Evolutionary conservation across 495 filamentous ascomycete species (phyloP).

Genomic region (Tetracladium setigerum): DNA sequence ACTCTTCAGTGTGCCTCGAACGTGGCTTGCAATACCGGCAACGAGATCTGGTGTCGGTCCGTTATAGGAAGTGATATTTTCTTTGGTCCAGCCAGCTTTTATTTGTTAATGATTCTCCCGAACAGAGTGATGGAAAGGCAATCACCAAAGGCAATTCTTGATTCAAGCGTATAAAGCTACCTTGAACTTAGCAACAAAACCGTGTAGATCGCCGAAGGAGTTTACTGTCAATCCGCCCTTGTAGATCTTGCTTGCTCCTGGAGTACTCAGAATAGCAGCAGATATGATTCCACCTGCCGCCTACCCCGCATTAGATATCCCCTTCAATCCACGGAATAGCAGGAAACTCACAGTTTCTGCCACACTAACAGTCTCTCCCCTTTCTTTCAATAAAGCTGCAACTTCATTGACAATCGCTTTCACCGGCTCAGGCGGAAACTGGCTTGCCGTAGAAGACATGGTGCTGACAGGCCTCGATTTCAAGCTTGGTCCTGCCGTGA

Average conservation of each 20-base stretch:
- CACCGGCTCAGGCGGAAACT: constrained; percentile 44
- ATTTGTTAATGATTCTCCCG: not conserved
- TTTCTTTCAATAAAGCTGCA: constrained; percentile 39
- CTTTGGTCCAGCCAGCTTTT: constrained; percentile 48
- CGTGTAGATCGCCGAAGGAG: not conserved
- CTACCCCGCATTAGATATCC: constrained; percentile 21
- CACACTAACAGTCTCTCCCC: constrained; percentile 47
- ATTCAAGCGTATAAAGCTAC: constrained; percentile 53
- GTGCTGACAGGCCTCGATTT: constrained; percentile 4
- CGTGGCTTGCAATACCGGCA: constrained; percentile 44
- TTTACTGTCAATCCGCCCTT: constrained; percentile 50
- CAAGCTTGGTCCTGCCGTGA: not conserved
- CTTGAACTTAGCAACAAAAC: not conserved
- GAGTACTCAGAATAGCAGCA: constrained; percentile 43
- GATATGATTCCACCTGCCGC: constrained; percentile 56
- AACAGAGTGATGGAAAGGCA: not conserved
- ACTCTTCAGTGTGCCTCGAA: constrained; percentile 38
- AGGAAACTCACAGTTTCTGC: constrained; percentile 47
- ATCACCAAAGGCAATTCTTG: constrained; percentile 43
- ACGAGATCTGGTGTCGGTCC: constrained; percentile 53
- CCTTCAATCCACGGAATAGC: not conserved
- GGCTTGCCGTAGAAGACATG: constrained; percentile 6
- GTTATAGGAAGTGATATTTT: constrained; percentile 38
- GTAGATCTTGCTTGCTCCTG: constrained; percentile 49
- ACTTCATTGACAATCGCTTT: constrained; percentile 41